Evolutionary conservation across 169 alveolate genomes (phyloP), one percentile per base, ranked within the genome.

Genomic region (Babesia bovis): DNA sequence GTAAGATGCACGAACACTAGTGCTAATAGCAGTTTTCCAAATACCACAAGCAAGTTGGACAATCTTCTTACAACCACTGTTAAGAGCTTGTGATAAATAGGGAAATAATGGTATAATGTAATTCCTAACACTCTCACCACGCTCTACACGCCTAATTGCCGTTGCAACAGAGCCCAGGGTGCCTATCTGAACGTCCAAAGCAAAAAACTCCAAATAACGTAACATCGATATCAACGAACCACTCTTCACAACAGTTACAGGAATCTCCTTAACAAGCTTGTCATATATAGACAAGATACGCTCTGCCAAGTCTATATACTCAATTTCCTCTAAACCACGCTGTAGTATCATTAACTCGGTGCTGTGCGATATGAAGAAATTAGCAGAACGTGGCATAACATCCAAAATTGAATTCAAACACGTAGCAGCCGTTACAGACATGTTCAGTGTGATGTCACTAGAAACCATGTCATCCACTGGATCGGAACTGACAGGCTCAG

Each of bases 221-320:
- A 81, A 21, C 84, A 81, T 81, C 32, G 70, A 26, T 21, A 58
- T 23, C 55, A 81, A 25, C 36, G 73, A 30, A 4, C 66, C 58
- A 35, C 57, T 70, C 36, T 49, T 81, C 35, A 81, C 70, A 19
- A 81, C 63, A 21, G 71, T 53, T 30, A 70, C 55, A 2, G 88
- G 88, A 7, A 69, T 70, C 59, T 81, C 88, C 56, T 55, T 56
- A 3, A 67, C 45, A 5, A 81, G 53, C 50, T 70, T 81, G 19
- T 81, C 88, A 41, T 59, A 60, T 13, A 81, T 70, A 53, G 63
- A 69, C 19, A 81, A 73, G 23, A 81, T 38, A 7, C 71, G 32
- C 59, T 81, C 88, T 3, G 84, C 88, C 15, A 81, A 25, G 41
- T 81, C 88, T 7, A 81, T 51, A 66, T 71, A 81, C 66, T 81